These are phyloP conservation scores for Podaxis mareebaensis DNA, from an alignment of 768 basidiomycete genomes.

Conservation along the genomic window DNA sequence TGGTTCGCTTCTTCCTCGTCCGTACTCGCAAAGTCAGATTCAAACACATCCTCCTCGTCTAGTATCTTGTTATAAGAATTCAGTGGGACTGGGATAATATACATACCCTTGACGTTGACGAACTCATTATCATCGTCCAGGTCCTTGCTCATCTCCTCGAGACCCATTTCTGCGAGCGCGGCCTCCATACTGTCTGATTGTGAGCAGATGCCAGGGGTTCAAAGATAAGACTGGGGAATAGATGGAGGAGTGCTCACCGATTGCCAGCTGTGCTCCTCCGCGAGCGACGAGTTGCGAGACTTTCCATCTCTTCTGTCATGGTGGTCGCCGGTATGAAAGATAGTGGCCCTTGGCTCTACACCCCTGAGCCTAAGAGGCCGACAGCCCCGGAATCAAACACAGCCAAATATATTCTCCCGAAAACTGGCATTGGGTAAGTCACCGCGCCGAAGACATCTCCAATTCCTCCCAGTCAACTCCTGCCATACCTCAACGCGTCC, in stretches of 20 bases:
- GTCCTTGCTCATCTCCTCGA: constrained; percentile 57
- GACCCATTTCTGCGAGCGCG: constrained; percentile 69
- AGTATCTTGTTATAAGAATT: constrained; percentile 19
- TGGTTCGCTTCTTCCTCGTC: constrained; percentile 70
- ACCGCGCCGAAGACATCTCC: background rate
- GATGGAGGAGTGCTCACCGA: constrained; percentile 42
- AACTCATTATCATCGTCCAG: constrained; percentile 78
- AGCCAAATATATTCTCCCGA: constrained; percentile 11
- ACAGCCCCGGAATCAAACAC: constrained; percentile 8
- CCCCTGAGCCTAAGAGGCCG: background rate
- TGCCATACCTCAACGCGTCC: background rate
- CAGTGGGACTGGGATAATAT: background rate
- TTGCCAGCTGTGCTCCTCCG: constrained; percentile 80
- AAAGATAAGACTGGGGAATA: background rate
- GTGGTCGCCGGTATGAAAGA: background rate
- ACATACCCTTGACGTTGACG: constrained; percentile 57
- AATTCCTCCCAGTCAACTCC: background rate
- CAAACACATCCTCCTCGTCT: constrained; percentile 85
- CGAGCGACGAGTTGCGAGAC: constrained; percentile 56
- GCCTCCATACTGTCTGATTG: constrained; percentile 62
- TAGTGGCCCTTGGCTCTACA: background rate
- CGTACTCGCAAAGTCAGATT: constrained; percentile 83
- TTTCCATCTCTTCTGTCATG: constrained; percentile 29
- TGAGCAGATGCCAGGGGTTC: constrained; percentile 15
- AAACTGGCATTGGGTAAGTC: background rate